Conservation (phyloP, 1,284 basidiomycete species). For the Ganoderma lingzhi region DNA sequence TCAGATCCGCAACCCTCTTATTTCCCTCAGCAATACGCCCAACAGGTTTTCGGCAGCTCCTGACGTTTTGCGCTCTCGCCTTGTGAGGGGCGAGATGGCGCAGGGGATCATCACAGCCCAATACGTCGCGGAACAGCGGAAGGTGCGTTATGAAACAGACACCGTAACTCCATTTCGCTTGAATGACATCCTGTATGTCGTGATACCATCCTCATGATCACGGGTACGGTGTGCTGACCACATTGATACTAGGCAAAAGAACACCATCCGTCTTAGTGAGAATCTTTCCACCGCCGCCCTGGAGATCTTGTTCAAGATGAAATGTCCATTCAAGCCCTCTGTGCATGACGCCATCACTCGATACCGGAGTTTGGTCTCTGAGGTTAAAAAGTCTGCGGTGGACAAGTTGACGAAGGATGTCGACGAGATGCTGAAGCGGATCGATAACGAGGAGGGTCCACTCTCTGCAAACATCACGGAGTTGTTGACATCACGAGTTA, state of each 20-base stretch:
- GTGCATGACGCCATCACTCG: background rate
- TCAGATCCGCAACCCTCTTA: background rate
- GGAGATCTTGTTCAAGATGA: background rate
- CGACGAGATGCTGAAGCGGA: background rate
- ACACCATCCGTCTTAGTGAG: background rate
- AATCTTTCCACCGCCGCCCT: background rate
- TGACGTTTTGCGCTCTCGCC: conserved; percentile 5
- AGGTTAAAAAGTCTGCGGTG: background rate
- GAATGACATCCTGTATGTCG: conserved; percentile 6
- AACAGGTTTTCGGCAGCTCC: background rate
- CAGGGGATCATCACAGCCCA: conserved; percentile 19
- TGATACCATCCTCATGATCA: background rate
- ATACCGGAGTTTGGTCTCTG: background rate
- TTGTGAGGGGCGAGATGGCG: conserved; percentile 18
- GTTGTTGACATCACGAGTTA: background rate
- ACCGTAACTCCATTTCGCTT: background rate
- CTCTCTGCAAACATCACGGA: background rate
- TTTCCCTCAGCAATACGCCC: background rate
- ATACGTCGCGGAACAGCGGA: conserved; percentile 10
- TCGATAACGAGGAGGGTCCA: background rate
- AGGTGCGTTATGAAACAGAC: background rate
- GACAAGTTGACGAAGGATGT: background rate
- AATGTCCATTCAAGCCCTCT: background rate
- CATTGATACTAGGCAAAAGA: background rate
- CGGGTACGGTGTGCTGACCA: background rate